Evolutionary conservation across 1,284 basidiomycete species (phyloP), one percentile per base, ranked within the genome.

Genomic region (Flammula alnicola): DNA sequence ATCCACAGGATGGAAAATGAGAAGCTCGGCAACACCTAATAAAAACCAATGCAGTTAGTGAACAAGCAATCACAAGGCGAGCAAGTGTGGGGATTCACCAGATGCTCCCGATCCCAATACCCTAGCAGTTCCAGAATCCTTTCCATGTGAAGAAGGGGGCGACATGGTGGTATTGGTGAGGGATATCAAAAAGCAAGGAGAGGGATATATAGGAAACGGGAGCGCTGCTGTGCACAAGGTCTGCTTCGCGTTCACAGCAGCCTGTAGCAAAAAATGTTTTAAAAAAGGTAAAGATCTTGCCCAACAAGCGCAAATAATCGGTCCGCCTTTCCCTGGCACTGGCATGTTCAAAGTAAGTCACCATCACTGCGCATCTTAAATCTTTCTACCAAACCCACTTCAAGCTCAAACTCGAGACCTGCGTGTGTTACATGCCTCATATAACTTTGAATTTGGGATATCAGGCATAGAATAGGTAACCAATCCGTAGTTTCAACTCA

Each of bases 1-100:
- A 74, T 98, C 95, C 51, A 93, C 91, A 17, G 91, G 92, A 68
- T 93, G 92, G 75, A 95, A 94, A 36, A 94, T 81, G 60, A 96
- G 71, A 50, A 99, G 80, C 77, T 99, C 96, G 59, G 95, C 95
- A 63, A 99, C 81, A 64, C 95, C 95, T 92, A 67, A 36, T 53
- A 12, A 47, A 27, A 27, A 50, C 42, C 50, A 23, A 31, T 16
- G 32, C 22, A 17, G 30, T 57, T 22, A 55, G 33, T 33, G 10
- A 16, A 11, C 16, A 48, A 36, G 20, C 20, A 43, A 36, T 22
- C n/a, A 23, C 48, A n/a, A 27, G 33, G 31, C 22, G 19, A 16
- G 27, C 6, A 1, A 16, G 39, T 5, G 19, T 1, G 35, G 26
- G 27, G 16, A 29, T 80, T 63, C 48, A 93, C 94, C 94, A 60